Conservation (phyloP, 2,329 filamentous ascomycete genomes). For the Sclerotinia subarctica region DNA sequence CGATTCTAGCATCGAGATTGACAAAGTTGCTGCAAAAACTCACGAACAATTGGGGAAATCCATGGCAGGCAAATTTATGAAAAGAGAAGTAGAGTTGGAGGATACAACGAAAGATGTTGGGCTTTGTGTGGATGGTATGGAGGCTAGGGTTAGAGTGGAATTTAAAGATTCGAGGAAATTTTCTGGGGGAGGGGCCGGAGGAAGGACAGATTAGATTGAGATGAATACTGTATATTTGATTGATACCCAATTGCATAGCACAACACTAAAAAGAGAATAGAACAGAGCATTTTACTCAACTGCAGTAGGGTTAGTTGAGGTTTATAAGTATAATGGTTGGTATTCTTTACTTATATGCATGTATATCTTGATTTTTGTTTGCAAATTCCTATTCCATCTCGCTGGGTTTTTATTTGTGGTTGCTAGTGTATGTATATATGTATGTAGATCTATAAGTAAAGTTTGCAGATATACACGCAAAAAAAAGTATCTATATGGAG, state of each 20-base stretch:
- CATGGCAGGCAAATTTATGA: slow-evolving; percentile 58
- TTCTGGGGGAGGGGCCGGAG: not conserved
- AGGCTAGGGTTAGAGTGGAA: slow-evolving; percentile 71
- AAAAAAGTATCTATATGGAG: too few relatives aligned
- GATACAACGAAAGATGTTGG: slow-evolving; percentile 79
- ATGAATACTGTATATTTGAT: too few relatives aligned
- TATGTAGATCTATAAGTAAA: too few relatives aligned
- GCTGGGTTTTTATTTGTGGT: too few relatives aligned
- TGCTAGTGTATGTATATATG: too few relatives aligned
- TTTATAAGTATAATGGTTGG: not conserved
- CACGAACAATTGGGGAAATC: not conserved
- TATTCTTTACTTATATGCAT: not conserved
- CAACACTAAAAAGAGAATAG: not conserved
- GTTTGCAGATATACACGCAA: too few relatives aligned
- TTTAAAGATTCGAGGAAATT: slow-evolving; percentile 23
- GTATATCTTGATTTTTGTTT: too few relatives aligned
- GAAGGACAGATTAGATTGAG: not conserved
- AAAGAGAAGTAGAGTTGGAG: slow-evolving; percentile 74
- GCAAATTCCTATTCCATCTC: too few relatives aligned
- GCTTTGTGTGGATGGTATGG: slow-evolving; percentile 73
- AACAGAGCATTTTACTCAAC: not conserved
- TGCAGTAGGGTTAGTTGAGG: not conserved
- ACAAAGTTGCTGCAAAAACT: not conserved
- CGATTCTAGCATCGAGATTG: not conserved
- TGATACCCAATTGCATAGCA: slow-evolving; percentile 1